Conservation (phyloP, 2,329 filamentous ascomycete genomes). For the Amylocarpus encephaloides region DNA sequence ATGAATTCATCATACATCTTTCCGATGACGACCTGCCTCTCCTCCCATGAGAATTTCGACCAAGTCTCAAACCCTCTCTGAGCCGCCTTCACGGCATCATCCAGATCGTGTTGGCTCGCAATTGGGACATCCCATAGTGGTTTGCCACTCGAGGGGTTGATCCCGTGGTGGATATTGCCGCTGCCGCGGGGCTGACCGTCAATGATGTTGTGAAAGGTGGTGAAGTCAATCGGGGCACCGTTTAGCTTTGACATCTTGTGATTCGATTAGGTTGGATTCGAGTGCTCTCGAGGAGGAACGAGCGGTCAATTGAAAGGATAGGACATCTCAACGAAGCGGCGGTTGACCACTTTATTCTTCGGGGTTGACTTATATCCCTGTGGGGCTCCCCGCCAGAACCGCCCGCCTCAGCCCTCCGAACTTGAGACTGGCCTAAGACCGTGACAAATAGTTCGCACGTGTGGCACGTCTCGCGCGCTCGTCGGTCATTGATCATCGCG, state of each 20-base stretch:
- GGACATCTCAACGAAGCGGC: too few relatives aligned
- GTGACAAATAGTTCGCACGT: too few relatives aligned
- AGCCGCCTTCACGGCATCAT: constrained; percentile 30
- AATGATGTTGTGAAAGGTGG: constrained; percentile 15
- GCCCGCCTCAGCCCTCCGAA: too few relatives aligned
- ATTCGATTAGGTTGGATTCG: too few relatives aligned
- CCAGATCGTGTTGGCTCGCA: constrained; percentile 25
- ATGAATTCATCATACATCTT: constrained; percentile 8
- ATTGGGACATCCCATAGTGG: constrained; percentile 33
- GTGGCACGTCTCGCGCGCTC: too few relatives aligned
- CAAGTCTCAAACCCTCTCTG: constrained; percentile 41
- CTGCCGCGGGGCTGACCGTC: constrained; percentile 9
- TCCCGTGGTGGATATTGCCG: constrained; percentile 13
- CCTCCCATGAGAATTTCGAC: constrained; percentile 38
- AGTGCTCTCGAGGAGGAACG: too few relatives aligned
- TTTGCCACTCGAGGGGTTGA: constrained; percentile 19
- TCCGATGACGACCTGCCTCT: constrained; percentile 37
- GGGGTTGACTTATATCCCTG: too few relatives aligned
- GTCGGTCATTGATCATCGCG: too few relatives aligned
- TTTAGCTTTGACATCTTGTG: not conserved
- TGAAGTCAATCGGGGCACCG: constrained; percentile 4
- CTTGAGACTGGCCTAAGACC: too few relatives aligned
- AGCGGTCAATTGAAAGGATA: too few relatives aligned
- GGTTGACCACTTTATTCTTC: too few relatives aligned
- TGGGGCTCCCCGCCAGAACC: too few relatives aligned